Conservation (phyloP, 1,139 yeast species). For the Suhomyces panamericanus region DNA sequence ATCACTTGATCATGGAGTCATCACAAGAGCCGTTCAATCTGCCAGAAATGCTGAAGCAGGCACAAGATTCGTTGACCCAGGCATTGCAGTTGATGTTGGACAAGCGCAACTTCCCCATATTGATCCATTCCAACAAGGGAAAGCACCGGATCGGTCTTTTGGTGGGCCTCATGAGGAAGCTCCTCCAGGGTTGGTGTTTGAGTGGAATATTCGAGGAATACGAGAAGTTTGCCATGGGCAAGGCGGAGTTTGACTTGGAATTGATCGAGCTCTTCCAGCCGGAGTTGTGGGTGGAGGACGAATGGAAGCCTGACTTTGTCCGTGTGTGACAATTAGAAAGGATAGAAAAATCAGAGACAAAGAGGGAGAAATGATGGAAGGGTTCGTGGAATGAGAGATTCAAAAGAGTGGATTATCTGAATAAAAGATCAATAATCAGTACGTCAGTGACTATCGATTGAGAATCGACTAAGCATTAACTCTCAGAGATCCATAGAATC, state of each 20-base stretch:
- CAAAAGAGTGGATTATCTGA: neutral
- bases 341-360: no score
- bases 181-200: conserved; percentile 89
- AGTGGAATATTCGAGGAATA: conserved; percentile 94
- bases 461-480: no score
- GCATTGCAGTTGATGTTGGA: conserved; percentile 69
- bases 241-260: conserved; percentile 88
- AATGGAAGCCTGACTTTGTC: conserved; percentile 39
- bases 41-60: conserved; percentile 39
- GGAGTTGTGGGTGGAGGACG: conserved; percentile 36
- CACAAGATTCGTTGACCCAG: conserved; percentile 51
- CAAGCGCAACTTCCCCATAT: conserved; percentile 75
- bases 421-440: neutral
- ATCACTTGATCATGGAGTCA: conserved; percentile 64
- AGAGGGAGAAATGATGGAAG: neutral
- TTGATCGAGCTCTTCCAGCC: conserved; percentile 53
- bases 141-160: conserved; percentile 92
- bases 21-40: conserved; percentile 76
- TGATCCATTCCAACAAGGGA: conserved; percentile 92
- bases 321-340: conserved; percentile 19
- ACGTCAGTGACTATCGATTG: no score
- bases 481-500: no score
- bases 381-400: neutral
- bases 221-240: conserved; percentile 88
- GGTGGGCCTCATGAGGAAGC: conserved; percentile 82